Conservation (phyloP, 257 asterid genomes). For the Dorcoceras hygrometricum region DNA sequence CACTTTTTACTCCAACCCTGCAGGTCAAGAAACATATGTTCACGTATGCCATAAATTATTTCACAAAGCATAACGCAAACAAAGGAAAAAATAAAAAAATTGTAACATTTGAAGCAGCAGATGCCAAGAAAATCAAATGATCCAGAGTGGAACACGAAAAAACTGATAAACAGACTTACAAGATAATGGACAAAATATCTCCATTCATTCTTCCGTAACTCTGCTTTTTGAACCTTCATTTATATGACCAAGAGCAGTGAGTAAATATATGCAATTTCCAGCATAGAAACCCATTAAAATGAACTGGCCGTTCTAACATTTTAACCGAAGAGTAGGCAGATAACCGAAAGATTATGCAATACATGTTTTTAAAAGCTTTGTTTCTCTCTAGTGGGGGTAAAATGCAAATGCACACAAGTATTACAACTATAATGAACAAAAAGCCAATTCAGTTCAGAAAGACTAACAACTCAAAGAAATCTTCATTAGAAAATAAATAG, state of each 20-base stretch:
- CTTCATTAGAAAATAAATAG: not conserved
- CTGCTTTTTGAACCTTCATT: slow-evolving; percentile 89
- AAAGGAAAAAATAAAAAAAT: slow-evolving; percentile 2
- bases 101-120: slow-evolving; percentile 16
- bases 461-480: no score
- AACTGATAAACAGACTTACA: slow-evolving; percentile 31
- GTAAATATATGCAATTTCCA: slow-evolving; percentile 19
- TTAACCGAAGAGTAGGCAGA: not conserved
- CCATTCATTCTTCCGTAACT: slow-evolving; percentile 83
- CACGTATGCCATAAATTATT: slow-evolving; percentile 13
- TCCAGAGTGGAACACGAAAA: slow-evolving; percentile 7
- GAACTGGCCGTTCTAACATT: not conserved
- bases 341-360: not conserved
- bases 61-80: slow-evolving; percentile 14
- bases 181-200: slow-evolving; percentile 92
- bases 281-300: slow-evolving; percentile 1
- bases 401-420: not conserved
- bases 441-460: no score
- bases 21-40: slow-evolving; percentile 27
- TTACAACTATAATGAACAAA: not conserved
- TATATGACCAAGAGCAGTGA: slow-evolving; percentile 26
- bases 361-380: not conserved
- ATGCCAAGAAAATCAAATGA: slow-evolving; percentile 10
- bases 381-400: not conserved
- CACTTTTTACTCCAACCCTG: slow-evolving; percentile 99